These are phyloP conservation scores for Allomyces arbusculus DNA, from an alignment of 192 early-diverging fungal species.

Conservation along the genomic window DNA sequence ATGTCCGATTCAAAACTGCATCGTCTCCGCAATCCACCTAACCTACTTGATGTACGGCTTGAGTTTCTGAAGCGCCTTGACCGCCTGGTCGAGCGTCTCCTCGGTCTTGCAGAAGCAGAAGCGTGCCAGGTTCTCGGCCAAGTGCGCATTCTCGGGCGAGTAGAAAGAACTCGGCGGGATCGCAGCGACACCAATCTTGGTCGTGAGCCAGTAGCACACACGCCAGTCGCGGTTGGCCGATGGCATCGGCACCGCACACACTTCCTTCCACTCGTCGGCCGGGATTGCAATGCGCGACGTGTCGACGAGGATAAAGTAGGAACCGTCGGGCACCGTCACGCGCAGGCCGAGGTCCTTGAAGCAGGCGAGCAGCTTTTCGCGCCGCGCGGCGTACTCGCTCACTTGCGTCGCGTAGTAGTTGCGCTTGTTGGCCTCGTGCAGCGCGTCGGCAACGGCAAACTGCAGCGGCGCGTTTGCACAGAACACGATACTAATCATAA, in stretches of 20 bases:
- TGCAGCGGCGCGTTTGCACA: slow-evolving; percentile 1
- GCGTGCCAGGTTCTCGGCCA: slow-evolving; percentile 55
- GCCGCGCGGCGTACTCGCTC: slow-evolving; percentile 43
- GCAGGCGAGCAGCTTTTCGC: slow-evolving; percentile 44
- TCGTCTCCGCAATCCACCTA: too few relatives aligned
- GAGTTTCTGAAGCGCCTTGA: slow-evolving; percentile 36
- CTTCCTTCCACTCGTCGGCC: slow-evolving; percentile 15
- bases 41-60: slow-evolving; percentile 22
- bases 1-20: too few relatives aligned
- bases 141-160: slow-evolving; percentile 32
- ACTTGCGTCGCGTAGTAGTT: slow-evolving; percentile 50
- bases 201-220: slow-evolving; percentile 65
- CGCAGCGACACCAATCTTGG: slow-evolving; percentile 69
- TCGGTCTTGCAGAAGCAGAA: slow-evolving; percentile 90
- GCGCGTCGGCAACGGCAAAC: slow-evolving; percentile 49
- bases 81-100: slow-evolving; percentile 57
- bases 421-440: slow-evolving; percentile 37
- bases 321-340: slow-evolving; percentile 70
- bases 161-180: slow-evolving; percentile 89
- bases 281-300: slow-evolving; percentile 45
- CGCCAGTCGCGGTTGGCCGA: slow-evolving; percentile 48
- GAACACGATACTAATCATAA: background rate
- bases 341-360: slow-evolving; percentile 48
- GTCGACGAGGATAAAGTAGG: slow-evolving; percentile 83
- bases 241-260: slow-evolving; percentile 21